Evolutionary conservation across 352 stramenopile genomes (phyloP), one percentile per base, ranked within the genome.

Genomic region (Phytopythium montanum): DNA sequence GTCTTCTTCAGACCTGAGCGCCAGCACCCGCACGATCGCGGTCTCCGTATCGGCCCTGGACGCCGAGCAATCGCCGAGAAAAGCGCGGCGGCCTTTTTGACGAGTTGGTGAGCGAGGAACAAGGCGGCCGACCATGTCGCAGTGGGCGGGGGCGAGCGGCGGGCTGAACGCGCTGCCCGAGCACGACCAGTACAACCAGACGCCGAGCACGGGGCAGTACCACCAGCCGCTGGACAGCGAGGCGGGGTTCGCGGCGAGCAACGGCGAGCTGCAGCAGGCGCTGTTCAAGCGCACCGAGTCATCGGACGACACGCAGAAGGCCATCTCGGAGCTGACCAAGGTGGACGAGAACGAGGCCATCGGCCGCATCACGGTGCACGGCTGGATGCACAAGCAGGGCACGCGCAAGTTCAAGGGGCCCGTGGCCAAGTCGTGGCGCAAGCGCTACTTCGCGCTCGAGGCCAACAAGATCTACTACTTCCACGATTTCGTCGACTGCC

Each of bases 381-480:
- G 83, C 14, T 93, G 79, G 79, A 93, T 93, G 81, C 80, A 93
- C 71, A 93, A 91, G 72, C 81, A 92, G 60, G 85, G 81, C 45
- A 86, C 78, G 61, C 80, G 85, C 59, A 88, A 82, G 71, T 90
- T 92, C 59, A 90, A 89, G 59, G 83, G 83, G 6, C 83, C 83
- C 34, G 81, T 90, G 54, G 81, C 81, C 56, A 93, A 91, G 62
- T 87, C 73, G 49, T 92, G 83, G 83, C 73, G 81, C 50, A 87
- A 90, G 44, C 85, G 81, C 36, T 93, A 89, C 68, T 93, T 93
- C 53, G 82, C 81, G n/a, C 72, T 94, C 0, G 84, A 94, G 65
- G 81, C 76, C 21, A 85, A 78, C 39, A 92, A 88, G 68, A 94
- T 94, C 66, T 94, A 89, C 69, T 94, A 94, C 62, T 94, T 94